A percentile compares a stretch with the other conserved stretches of the same genome.
phyloP scores from a whole-genome alignment of 1,284 basidiomycete genomes.

The Marasmius oreades region DNA sequence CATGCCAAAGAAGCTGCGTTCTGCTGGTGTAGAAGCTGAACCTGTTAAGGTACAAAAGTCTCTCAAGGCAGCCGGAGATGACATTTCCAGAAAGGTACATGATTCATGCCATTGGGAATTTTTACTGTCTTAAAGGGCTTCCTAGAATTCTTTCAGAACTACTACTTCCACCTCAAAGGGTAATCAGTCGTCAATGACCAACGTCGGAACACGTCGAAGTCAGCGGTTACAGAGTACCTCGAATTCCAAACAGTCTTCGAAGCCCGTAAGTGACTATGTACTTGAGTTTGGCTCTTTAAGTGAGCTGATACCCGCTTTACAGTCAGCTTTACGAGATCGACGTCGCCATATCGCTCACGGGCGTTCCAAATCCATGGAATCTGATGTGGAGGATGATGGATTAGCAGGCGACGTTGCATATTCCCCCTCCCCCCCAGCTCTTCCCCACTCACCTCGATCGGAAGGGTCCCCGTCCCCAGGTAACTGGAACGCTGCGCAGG shows the following conservation, averaged over 20 bases:
- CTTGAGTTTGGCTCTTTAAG: constrained; percentile 43
- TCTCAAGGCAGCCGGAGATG: constrained; percentile 57
- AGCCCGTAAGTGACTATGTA: constrained; percentile 26
- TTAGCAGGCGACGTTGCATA: constrained; percentile 38
- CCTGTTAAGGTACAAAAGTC: constrained; percentile 44
- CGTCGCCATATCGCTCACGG: constrained; percentile 49
- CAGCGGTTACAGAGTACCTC: not conserved
- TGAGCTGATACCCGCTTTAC: constrained; percentile 28
- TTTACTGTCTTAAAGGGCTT: constrained; percentile 19
- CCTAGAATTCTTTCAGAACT: not conserved
- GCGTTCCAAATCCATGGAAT: constrained; percentile 58
- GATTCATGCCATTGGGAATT: constrained; percentile 74
- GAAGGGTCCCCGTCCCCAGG: constrained; percentile 57
- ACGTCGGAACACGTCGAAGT: not conserved
- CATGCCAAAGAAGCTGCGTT: constrained; percentile 68
- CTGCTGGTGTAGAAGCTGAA: constrained; percentile 55
- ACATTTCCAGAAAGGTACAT: constrained; percentile 80
- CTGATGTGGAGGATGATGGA: constrained; percentile 64
- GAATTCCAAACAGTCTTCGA: not conserved
- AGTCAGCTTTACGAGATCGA: constrained; percentile 53
- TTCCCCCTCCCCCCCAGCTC: constrained; percentile 59
- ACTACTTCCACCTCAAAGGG: not conserved
- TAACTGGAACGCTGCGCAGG: constrained; percentile 55
- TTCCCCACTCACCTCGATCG: constrained; percentile 55
- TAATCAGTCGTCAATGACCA: not conserved